Evolutionary conservation across 352 stramenopile genomes (phyloP), one percentile per base, ranked within the genome.

Genomic region (Globisporangium orthogonon): DNA sequence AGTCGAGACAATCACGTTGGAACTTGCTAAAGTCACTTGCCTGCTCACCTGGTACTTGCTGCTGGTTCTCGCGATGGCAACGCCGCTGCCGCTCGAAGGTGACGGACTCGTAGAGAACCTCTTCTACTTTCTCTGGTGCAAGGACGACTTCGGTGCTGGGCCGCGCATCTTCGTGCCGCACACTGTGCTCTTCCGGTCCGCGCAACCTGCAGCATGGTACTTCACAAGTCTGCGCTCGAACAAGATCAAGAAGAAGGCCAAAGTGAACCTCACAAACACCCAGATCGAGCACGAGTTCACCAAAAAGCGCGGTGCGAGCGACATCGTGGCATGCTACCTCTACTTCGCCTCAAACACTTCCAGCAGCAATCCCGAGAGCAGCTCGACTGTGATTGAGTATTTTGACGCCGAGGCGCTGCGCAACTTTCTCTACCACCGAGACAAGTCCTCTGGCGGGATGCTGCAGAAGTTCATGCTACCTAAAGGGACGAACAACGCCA

Each of bases 231-330:
- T 79, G 29, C 80, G 77, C 52, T 81, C 70, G 17, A 80, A 78
- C 55, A 86, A 87, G 10, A 87, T 98, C 66, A 97, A 97, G 76
- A 89, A 89, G 53, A 98, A 98, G 63, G 71, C 89, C 47, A 95
- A 96, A 47, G 67, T 76, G 40, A 98, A 97, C 58, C 63, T 98
- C 30, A 95, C 74, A 17, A 96, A 97, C 50, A 62, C 83, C 3
- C 81, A 92, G 55, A 98, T 98, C 55, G 92, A 98, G 62, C 90
- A 98, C 54, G 82, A 83, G 51, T 97, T 98, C 70, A 90, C 83
- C 17, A 97, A 95, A 51, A 87, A 89, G 45, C 77, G 82, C 58
- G 70, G 61, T 17, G 58, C 68, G 23, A 79, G 78, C 35, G 92
- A 97, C 63, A 93, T 98, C 40, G 79, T 98, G 14, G 95, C 91